These are phyloP conservation scores for Vanrija sp. DNA, from an alignment of 1,284 basidiomycete species.

Conservation along the genomic window DNA sequence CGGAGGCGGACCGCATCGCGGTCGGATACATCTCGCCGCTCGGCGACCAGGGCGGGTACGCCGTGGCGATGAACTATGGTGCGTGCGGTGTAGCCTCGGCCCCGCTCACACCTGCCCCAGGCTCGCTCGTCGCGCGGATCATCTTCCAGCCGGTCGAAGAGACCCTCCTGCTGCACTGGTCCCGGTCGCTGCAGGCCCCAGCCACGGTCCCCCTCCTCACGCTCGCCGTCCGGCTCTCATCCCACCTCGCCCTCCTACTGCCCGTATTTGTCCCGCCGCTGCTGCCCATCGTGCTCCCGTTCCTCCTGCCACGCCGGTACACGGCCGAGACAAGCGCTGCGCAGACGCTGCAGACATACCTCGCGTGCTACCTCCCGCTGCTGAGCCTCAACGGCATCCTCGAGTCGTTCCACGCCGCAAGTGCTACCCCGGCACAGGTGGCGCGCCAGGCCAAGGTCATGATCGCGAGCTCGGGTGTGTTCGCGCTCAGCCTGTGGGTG, in stretches of 20 bases:
- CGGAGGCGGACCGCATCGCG: constrained; percentile 90
- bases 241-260: constrained; percentile 66
- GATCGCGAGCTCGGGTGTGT: constrained; percentile 30
- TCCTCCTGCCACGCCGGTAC: constrained; percentile 70
- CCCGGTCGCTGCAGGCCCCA: constrained; percentile 51
- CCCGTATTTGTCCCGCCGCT: constrained; percentile 70
- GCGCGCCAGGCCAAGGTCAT: constrained; percentile 37
- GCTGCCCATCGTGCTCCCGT: constrained; percentile 61
- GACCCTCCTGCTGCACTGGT: constrained; percentile 79
- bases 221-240: constrained; percentile 65
- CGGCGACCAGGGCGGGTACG: constrained; percentile 86
- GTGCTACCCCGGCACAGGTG: constrained; percentile 52
- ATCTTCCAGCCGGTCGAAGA: constrained; percentile 92
- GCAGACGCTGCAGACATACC: constrained; percentile 67
- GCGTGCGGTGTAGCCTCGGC: not conserved
- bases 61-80: constrained; percentile 92
- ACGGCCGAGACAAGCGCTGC: constrained; percentile 67
- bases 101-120: constrained; percentile 50
- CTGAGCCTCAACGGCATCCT: constrained; percentile 82
- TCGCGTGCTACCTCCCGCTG: constrained; percentile 74
- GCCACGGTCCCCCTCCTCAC: constrained; percentile 39
- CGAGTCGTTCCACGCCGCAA: constrained; percentile 81
- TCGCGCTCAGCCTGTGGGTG: constrained; percentile 22
- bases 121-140: constrained; percentile 83
- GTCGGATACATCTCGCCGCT: constrained; percentile 76